Evolutionary conservation across 768 basidiomycete genomes (phyloP).

Genomic region (Agrocybe praecox): DNA sequence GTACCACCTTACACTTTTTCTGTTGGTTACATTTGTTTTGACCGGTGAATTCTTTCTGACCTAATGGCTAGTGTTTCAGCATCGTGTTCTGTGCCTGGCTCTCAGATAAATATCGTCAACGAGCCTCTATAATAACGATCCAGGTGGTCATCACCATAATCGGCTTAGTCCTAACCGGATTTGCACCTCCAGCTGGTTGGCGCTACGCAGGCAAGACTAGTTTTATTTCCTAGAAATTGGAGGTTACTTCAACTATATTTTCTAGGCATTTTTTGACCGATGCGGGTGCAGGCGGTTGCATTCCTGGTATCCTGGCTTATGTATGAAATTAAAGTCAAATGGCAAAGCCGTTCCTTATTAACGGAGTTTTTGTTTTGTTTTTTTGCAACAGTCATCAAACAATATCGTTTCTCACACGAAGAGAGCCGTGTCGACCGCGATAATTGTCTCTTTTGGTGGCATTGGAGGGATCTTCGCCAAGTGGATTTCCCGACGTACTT

Average conservation of each 20-base stretch:
- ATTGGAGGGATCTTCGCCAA: slow-evolving; percentile 50
- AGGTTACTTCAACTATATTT: slow-evolving; percentile 3
- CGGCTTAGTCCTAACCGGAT: slow-evolving; percentile 45
- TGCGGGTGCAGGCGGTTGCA: slow-evolving; percentile 46
- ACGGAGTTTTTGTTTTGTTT: slow-evolving; percentile 1
- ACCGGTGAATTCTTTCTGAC: slow-evolving; percentile 2
- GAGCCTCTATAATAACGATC: slow-evolving; percentile 43
- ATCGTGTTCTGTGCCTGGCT: slow-evolving; percentile 47
- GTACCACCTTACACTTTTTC: slow-evolving; percentile 52
- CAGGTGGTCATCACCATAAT: slow-evolving; percentile 42
- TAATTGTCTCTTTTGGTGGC: slow-evolving; percentile 52
- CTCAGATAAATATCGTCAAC: slow-evolving; percentile 45
- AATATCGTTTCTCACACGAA: slow-evolving; percentile 53
- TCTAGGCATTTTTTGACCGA: slow-evolving; percentile 45
- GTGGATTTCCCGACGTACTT: slow-evolving; percentile 45
- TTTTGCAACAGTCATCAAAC: slow-evolving; percentile 44
- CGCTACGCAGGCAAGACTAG: slow-evolving; percentile 41
- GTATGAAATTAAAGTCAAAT: slow-evolving; percentile 29
- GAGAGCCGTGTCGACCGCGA: slow-evolving; percentile 47
- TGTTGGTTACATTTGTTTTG: slow-evolving; percentile 43
- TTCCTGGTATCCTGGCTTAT: slow-evolving; percentile 52
- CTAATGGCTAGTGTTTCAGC: slow-evolving; percentile 32
- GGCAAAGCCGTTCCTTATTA: slow-evolving; percentile 1
- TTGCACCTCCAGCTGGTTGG: slow-evolving; percentile 32
- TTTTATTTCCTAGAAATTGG: not conserved